A percentile compares a stretch with the other conserved stretches of the same genome.
Conservation (phyloP, 768 basidiomycete species). For the Trametes cubensis region DNA sequence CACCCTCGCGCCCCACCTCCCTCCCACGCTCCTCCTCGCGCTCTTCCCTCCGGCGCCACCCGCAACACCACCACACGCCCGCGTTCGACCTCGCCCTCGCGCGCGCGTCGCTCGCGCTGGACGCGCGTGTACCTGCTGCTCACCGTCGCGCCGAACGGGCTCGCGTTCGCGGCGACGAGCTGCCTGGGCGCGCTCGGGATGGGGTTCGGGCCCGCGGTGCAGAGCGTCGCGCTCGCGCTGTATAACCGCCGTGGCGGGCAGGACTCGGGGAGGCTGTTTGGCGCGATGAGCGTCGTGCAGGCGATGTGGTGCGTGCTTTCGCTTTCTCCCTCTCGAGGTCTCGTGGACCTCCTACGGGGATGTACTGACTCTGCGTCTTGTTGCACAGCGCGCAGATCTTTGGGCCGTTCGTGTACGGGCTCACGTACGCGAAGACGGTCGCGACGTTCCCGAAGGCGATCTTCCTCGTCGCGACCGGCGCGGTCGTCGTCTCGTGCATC, state of each 20-base stretch:
- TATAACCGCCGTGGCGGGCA: conserved; percentile 56
- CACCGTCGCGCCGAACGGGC: conserved; percentile 46
- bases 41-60: conserved; percentile 3
- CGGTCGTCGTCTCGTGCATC: conserved; percentile 45
- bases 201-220: conserved; percentile 66
- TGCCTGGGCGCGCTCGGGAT: conserved; percentile 58
- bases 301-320: conserved; percentile 54
- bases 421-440: conserved; percentile 73
- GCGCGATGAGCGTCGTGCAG: conserved; percentile 75
- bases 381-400: conserved; percentile 60
- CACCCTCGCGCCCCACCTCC: conserved; percentile 2
- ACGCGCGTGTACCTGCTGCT: conserved; percentile 55
- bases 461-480: conserved; percentile 57
- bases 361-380: background rate
- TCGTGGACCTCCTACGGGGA: background rate
- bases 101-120: conserved; percentile 60
- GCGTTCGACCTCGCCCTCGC: conserved; percentile 73
- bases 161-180: conserved; percentile 54
- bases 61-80: conserved; percentile 40
- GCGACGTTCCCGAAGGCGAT: conserved; percentile 68
- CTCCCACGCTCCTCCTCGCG: conserved; percentile 13
- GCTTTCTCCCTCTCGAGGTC: background rate
- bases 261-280: conserved; percentile 78
- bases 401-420: conserved; percentile 72
- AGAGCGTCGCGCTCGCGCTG: conserved; percentile 72